These are phyloP conservation scores for Vigna mungo DNA, from an alignment of 306 rosid species.

Conservation along the genomic window DNA sequence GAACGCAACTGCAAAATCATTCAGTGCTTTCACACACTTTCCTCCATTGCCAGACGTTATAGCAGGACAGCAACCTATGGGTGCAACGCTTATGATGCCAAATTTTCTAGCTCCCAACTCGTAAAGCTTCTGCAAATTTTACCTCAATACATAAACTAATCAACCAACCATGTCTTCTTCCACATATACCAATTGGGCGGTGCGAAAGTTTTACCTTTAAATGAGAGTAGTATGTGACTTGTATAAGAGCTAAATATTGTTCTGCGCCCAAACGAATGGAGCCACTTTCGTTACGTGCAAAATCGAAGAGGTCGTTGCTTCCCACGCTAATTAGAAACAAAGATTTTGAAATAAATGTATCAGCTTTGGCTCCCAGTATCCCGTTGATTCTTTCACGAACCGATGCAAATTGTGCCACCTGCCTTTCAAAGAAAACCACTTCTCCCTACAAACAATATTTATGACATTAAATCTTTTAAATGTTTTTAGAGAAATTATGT, in stretches of 20 bases:
- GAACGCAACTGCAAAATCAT: constrained; percentile 49
- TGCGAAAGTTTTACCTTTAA: constrained; percentile 42
- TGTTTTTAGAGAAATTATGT: too few relatives aligned
- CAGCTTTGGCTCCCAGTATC: constrained; percentile 39
- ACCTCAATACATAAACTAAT: background rate
- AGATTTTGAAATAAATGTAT: constrained; percentile 40
- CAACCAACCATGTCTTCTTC: background rate
- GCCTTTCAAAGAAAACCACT: constrained; percentile 48
- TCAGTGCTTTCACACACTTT: constrained; percentile 39
- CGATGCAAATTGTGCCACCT: constrained; percentile 53
- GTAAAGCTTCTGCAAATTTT: constrained; percentile 50
- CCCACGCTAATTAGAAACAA: constrained; percentile 60
- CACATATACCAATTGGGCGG: background rate
- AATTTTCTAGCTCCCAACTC: constrained; percentile 61
- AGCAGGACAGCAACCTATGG: constrained; percentile 62
- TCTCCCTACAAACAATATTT: constrained; percentile 44
- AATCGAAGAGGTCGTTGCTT: constrained; percentile 58
- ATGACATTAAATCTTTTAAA: too few relatives aligned
- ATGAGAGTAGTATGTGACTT: constrained; percentile 31
- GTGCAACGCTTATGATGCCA: constrained; percentile 52
- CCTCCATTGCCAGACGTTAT: constrained; percentile 24
- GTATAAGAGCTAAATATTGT: constrained; percentile 26
- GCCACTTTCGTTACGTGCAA: constrained; percentile 5
- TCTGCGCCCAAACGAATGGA: background rate
- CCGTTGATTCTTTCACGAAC: constrained; percentile 39